Evolutionary conservation across 2,329 filamentous ascomycete genomes (phyloP).

Genomic region (Curvularia verruculosa): DNA sequence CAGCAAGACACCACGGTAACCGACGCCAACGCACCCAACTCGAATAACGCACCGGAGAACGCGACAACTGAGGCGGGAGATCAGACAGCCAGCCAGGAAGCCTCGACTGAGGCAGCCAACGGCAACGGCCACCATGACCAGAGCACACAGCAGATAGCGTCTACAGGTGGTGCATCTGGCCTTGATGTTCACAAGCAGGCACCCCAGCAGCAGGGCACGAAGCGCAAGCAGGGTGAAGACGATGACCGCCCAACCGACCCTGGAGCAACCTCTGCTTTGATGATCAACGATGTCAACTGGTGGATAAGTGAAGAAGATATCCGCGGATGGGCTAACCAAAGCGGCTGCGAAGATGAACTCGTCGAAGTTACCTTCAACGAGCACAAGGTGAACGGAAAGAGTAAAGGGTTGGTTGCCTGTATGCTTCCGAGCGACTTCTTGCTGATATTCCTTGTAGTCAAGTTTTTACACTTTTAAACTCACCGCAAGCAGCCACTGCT

Average conservation of each 20-base stretch:
- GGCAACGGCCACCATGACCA: slow-evolving; percentile 34
- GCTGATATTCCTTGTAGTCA: slow-evolving; percentile 54
- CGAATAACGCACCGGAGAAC: slow-evolving; percentile 20
- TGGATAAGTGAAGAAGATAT: slow-evolving; percentile 93
- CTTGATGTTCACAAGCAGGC: slow-evolving; percentile 51
- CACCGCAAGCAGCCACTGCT: slow-evolving; percentile 83
- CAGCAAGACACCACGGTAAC: slow-evolving; percentile 35
- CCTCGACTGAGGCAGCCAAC: slow-evolving; percentile 29
- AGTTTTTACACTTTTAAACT: slow-evolving; percentile 84
- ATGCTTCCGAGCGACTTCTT: neutral
- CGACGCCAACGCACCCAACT: slow-evolving; percentile 26
- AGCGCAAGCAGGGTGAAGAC: slow-evolving; percentile 64
- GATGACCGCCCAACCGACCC: slow-evolving; percentile 63
- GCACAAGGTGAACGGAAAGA: slow-evolving; percentile 98
- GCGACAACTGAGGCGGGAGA: slow-evolving; percentile 18
- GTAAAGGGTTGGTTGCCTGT: slow-evolving; percentile 76
- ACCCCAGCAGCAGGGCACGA: slow-evolving; percentile 62
- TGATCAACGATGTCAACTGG: slow-evolving; percentile 92
- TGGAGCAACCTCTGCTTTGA: slow-evolving; percentile 71
- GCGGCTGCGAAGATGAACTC: slow-evolving; percentile 81
- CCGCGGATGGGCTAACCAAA: slow-evolving; percentile 80
- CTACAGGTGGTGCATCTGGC: slow-evolving; percentile 49
- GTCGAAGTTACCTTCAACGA: slow-evolving; percentile 96
- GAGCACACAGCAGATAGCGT: slow-evolving; percentile 52
- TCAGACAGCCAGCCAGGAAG: slow-evolving; percentile 29